Evolutionary conservation across 2,329 filamentous ascomycete genomes (phyloP), one percentile per base, ranked within the genome.

Genomic region (Xylariaceae sp.): DNA sequence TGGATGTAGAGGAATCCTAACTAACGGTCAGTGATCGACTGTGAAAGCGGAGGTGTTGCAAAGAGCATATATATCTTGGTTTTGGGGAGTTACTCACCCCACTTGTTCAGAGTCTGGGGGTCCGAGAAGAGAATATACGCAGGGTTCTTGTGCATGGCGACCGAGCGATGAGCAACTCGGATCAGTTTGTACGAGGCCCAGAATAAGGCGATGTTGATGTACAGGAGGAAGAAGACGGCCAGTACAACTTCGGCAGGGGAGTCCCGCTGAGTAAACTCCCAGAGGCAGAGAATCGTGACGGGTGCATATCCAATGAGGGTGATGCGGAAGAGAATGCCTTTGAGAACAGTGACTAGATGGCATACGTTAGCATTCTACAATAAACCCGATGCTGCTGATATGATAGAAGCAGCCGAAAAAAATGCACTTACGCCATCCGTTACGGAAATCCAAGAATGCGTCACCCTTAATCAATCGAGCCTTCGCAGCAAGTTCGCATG

Each of bases 111-210:
- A 56, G 89, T 88, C 64, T 90, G 84, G n/a, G 92, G 92, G 70
- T 97, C 92, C 2, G 93, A 96, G 78, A 95, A 97, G 63, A 97
- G 86, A 68, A 97, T 96, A 75, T 97, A 97, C 34, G 92, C 93
- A 30, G 93, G 92, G 77, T 96, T 97, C 77, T 93, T 92, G 81
- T 97, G 92, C 85, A 96, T 90, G 59, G 83, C 77, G 64, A 96
- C 88, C 37, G 92, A 97, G 68, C 90, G 88, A 71, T 90, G 90
- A 39, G 92, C 93, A 64, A 97, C 88, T 57, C 86, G 84, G 68
- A 96, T 89, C 64, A 97, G 91, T 79, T 96, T 97, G 77, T 84
- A 88, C 0, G 91, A 86, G 51, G 92, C 93, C 90, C 91, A 97
- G 18, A 77, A 87, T 39, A 97, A 82, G 37, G 92, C 90, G 55